Conservation (phyloP, 768 basidiomycete species). For the Tulasnella sp. region DNA sequence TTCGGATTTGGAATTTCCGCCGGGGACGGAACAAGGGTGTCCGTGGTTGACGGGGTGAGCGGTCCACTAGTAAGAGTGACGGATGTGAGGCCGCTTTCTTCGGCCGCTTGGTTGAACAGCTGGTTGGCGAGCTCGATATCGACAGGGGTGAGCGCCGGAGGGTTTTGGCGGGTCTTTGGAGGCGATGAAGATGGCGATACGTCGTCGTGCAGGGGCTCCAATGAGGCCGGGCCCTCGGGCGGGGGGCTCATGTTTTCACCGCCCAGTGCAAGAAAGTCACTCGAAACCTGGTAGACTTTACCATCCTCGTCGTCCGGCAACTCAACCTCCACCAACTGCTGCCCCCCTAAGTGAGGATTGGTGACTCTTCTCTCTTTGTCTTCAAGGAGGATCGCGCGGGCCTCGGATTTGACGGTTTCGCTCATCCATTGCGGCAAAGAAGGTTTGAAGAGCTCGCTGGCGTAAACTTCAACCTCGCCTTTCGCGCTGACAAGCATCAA, state of each 20-base stretch:
- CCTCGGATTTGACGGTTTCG: constrained; percentile 27
- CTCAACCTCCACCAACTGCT: constrained; percentile 23
- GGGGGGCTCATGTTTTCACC: not conserved
- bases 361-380: constrained; percentile 15
- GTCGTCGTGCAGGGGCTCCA: not conserved
- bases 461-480: constrained; percentile 47
- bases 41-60: constrained; percentile 40
- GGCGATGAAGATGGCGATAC: not conserved
- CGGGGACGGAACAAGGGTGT: constrained; percentile 38
- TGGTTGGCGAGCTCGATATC: constrained; percentile 31
- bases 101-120: constrained; percentile 27
- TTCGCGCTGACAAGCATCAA: constrained; percentile 46
- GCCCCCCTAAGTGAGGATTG: not conserved
- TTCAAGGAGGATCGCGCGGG: constrained; percentile 27
- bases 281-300: constrained; percentile 24
- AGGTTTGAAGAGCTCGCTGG: constrained; percentile 45
- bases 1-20: constrained; percentile 14
- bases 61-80: constrained; percentile 12
- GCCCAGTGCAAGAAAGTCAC: not conserved
- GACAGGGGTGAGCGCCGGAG: constrained; percentile 21
- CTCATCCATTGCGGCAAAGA: constrained; percentile 39
- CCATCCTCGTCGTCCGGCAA: not conserved
- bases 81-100: constrained; percentile 22
- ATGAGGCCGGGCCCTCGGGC: not conserved
- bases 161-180: not conserved